Evolutionary conservation across 345 rosid genomes (phyloP).

Genomic region (Kandelia obovata): DNA sequence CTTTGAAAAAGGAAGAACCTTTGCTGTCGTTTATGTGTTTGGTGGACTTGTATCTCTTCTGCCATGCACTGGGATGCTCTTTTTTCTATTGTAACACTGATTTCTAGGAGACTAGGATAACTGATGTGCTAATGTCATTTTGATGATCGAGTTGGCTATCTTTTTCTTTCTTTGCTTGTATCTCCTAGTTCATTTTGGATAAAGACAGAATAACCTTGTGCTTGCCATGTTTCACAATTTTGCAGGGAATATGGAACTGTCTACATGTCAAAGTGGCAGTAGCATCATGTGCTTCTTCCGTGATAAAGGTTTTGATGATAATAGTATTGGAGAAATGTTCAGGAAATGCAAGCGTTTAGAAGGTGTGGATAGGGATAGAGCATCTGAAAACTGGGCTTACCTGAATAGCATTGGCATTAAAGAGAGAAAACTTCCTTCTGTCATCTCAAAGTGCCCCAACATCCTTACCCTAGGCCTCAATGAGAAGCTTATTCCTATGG

Average conservation of each 20-base stretch:
- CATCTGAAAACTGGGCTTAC: slow-evolving; percentile 72
- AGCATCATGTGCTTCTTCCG: slow-evolving; percentile 62
- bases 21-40: no score
- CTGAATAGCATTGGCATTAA: slow-evolving; percentile 56
- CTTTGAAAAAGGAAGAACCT: no score
- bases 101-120: no score
- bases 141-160: no score
- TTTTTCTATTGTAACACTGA: no score
- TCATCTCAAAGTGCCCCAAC: slow-evolving; percentile 68
- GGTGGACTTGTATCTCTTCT: no score
- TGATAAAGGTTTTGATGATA: slow-evolving; percentile 61
- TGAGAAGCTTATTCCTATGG: slow-evolving; percentile 67
- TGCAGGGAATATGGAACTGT: slow-evolving; percentile 45
- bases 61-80: no score
- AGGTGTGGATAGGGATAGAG: slow-evolving; percentile 44
- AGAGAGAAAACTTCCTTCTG: slow-evolving; percentile 62
- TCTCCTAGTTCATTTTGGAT: no score
- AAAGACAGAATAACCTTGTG: not conserved
- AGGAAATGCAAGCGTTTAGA: slow-evolving; percentile 65
- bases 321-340: slow-evolving; percentile 50
- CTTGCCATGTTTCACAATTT: not conserved
- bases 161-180: no score
- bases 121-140: no score
- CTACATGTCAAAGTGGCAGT: slow-evolving; percentile 34
- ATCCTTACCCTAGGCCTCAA: slow-evolving; percentile 53